phyloP scores from a whole-genome alignment of 306 rosid species.

The Mimosa bimucronata region DNA sequence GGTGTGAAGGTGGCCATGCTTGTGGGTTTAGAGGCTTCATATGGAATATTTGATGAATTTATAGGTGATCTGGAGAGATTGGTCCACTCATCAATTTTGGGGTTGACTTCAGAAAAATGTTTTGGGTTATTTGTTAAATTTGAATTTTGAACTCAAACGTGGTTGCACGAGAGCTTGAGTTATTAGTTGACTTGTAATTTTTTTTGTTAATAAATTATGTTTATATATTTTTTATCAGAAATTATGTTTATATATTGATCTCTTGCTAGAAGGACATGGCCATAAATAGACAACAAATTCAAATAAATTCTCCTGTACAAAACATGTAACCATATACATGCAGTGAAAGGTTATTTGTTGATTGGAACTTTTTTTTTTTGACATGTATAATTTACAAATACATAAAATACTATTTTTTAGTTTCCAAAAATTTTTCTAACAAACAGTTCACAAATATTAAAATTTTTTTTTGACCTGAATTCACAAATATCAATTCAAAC shows the following conservation, averaged over 20 bases:
- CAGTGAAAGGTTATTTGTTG: neutral
- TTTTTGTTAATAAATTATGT: neutral
- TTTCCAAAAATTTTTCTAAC: neutral
- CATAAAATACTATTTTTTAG: neutral
- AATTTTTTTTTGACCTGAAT: no score
- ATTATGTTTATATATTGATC: neutral
- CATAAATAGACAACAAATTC: neutral
- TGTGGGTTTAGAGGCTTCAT: neutral
- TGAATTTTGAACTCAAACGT: slow-evolving; percentile 4
- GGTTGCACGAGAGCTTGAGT: slow-evolving; percentile 27
- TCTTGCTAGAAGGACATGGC: neutral
- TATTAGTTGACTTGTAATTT: neutral
- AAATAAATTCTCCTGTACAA: neutral
- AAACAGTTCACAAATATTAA: neutral
- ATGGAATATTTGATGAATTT: neutral
- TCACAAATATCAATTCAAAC: neutral
- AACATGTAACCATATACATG: neutral
- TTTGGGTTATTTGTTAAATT: neutral
- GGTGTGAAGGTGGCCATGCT: neutral
- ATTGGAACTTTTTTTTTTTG: neutral
- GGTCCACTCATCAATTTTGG: neutral
- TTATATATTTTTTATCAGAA: neutral
- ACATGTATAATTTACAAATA: neutral
- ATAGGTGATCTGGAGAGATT: slow-evolving; percentile 11
- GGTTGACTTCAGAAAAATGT: neutral